These are phyloP conservation scores for Vitis rupestris DNA, from an alignment of 164 flowering plant genomes.

Conservation along the genomic window DNA sequence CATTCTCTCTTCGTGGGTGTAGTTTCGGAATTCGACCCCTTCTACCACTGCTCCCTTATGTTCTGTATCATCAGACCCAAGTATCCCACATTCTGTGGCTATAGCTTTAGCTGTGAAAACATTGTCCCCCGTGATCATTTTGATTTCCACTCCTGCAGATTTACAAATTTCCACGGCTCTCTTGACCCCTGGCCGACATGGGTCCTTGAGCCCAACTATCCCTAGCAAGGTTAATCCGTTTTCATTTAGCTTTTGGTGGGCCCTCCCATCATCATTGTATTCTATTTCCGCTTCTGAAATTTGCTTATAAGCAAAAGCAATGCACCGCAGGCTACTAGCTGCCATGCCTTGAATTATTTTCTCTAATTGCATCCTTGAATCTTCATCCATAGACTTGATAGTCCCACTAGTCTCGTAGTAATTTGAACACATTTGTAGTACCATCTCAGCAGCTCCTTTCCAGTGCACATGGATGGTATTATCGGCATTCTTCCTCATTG, in stretches of 20 bases:
- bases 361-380: conserved; percentile 27
- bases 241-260: conserved; percentile 29
- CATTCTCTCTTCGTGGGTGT: conserved; percentile 51
- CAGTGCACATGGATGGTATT: conserved; percentile 50
- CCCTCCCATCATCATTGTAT: conserved; percentile 13
- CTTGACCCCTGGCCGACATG: conserved; percentile 57
- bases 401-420: conserved; percentile 40
- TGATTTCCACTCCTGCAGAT: conserved; percentile 59
- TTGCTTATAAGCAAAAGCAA: conserved; percentile 63
- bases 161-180: conserved; percentile 57
- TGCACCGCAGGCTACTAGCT: conserved; percentile 70
- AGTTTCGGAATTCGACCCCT: conserved; percentile 61
- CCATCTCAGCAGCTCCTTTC: conserved; percentile 88
- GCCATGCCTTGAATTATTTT: conserved; percentile 68
- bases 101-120: conserved; percentile 75
- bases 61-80: conserved; percentile 19
- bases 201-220: conserved; percentile 72
- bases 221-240: conserved; percentile 55
- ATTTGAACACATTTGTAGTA: conserved; percentile 56
- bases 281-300: conserved; percentile 22
- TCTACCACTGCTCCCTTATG: conserved; percentile 48
- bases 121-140: conserved; percentile 87
- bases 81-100: conserved; percentile 74
- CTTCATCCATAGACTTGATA: conserved; percentile 27
- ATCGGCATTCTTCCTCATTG: conserved; percentile 32